Evolutionary conservation across 176 grass and related monocot genomes (phyloP).

Genomic region (Cymbopogon citratus): DNA sequence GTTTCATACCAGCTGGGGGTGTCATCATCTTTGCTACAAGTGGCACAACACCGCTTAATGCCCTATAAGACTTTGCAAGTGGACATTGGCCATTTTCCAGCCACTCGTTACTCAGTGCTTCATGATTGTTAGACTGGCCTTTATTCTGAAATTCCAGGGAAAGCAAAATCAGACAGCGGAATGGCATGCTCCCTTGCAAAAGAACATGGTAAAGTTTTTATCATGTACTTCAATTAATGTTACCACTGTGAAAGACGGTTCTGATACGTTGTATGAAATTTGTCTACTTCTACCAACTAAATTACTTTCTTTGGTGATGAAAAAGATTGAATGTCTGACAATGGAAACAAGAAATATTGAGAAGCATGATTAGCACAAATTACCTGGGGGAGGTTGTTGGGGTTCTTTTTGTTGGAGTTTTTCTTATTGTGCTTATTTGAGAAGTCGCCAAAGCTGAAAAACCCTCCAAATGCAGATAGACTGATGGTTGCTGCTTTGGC

Average conservation of each 20-base stretch:
- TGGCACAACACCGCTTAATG: conserved; percentile 50
- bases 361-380: not conserved
- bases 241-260: not conserved
- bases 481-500: conserved; percentile 95
- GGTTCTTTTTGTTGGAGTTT: conserved; percentile 54
- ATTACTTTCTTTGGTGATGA: conserved; percentile 8
- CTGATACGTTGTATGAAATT: not conserved
- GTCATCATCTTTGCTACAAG: conserved; percentile 72
- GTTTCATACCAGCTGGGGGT: conserved; percentile 57
- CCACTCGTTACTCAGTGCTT: conserved; percentile 76
- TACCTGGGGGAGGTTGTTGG: conserved; percentile 58
- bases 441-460: conserved; percentile 72
- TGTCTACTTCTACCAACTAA: not conserved
- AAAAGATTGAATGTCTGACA: not conserved
- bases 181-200: not conserved
- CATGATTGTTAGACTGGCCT: conserved; percentile 44
- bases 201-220: not conserved
- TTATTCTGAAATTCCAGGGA: conserved; percentile 46
- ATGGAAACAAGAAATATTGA: not conserved
- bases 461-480: conserved; percentile 78
- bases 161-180: conserved; percentile 14
- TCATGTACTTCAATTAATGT: not conserved
- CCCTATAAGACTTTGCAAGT: conserved; percentile 64
- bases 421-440: conserved; percentile 67
- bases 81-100: conserved; percentile 75